These are phyloP conservation scores for Aspergillus hancockii DNA, from an alignment of 495 filamentous ascomycete genomes.

Conservation along the genomic window DNA sequence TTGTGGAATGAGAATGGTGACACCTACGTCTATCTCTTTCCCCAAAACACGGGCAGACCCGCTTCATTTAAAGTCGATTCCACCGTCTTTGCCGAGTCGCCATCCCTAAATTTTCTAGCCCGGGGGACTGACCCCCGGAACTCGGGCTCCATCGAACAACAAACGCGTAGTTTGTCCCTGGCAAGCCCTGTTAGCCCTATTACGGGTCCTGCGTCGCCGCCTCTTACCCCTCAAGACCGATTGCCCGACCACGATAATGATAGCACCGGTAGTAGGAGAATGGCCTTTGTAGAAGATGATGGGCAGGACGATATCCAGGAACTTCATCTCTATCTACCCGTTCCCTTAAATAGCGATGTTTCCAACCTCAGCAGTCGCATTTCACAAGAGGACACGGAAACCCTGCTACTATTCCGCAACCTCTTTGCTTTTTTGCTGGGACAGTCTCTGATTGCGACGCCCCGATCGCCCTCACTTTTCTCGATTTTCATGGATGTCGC, in stretches of 20 bases:
- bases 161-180: conserved; percentile 42
- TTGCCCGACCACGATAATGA: conserved; percentile 43
- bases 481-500: conserved; percentile 72
- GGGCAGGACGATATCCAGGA: conserved; percentile 49
- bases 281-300: conserved; percentile 44
- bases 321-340: conserved; percentile 71
- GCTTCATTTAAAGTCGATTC: conserved; percentile 80
- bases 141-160: conserved; percentile 34
- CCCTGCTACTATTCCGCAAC: conserved; percentile 78
- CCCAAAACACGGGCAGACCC: conserved; percentile 61
- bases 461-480: conserved; percentile 66
- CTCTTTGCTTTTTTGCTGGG: conserved; percentile 85
- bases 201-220: conserved; percentile 43
- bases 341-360: conserved; percentile 52
- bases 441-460: conserved; percentile 78
- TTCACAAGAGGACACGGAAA: conserved; percentile 61
- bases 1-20: conserved; percentile 86
- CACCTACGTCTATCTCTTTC: conserved; percentile 81
- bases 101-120: conserved; percentile 67
- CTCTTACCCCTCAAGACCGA: conserved; percentile 35
- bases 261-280: conserved; percentile 44
- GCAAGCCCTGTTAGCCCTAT: conserved; percentile 40
- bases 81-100: conserved; percentile 68
- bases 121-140: conserved; percentile 55
- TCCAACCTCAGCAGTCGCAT: conserved; percentile 39